Percentiles rank a stretch among this genome's conserved stretches.
These are phyloP conservation scores for Hygrocybe punicea DNA, from an alignment of 768 basidiomycete species.

Conservation along the genomic window DNA sequence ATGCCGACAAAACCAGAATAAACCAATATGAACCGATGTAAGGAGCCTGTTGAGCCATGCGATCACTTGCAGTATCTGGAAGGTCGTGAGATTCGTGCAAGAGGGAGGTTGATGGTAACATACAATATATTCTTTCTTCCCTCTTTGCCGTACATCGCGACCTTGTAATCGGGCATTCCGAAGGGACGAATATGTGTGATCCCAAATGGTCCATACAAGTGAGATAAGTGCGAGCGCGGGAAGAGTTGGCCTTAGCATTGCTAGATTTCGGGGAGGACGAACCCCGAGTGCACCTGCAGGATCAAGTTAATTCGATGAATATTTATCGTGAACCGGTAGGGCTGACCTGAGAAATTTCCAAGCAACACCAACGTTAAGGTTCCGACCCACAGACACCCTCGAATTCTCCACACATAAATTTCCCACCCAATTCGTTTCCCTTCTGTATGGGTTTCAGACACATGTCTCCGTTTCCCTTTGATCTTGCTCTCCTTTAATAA, in stretches of 20 bases:
- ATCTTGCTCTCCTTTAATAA: slow-evolving; percentile 66
- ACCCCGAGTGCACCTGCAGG: slow-evolving; percentile 34
- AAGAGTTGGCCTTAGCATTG: slow-evolving; percentile 38
- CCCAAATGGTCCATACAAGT: slow-evolving; percentile 79
- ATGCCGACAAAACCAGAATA: slow-evolving; percentile 41
- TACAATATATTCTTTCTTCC: slow-evolving; percentile 63
- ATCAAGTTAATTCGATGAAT: neutral
- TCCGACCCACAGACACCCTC: slow-evolving; percentile 63
- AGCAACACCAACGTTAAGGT: slow-evolving; percentile 44
- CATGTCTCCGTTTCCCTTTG: slow-evolving; percentile 50
- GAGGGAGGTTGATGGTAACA: slow-evolving; percentile 20
- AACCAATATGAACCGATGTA: slow-evolving; percentile 45
- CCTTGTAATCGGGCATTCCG: slow-evolving; percentile 65
- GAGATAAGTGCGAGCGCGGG: slow-evolving; percentile 56
- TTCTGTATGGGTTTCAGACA: slow-evolving; percentile 39
- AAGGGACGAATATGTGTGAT: slow-evolving; percentile 70
- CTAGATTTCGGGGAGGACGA: slow-evolving; percentile 25
- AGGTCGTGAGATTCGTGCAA: neutral
- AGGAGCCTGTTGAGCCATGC: slow-evolving; percentile 56
- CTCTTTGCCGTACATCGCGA: slow-evolving; percentile 62
- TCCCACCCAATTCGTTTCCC: slow-evolving; percentile 47
- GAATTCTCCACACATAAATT: slow-evolving; percentile 61
- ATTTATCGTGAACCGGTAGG: neutral
- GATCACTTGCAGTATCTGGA: slow-evolving; percentile 55
- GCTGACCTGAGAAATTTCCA: slow-evolving; percentile 49